Evolutionary conservation across 805 yeast genomes (phyloP).

Genomic region (Candida loeiensis): DNA sequence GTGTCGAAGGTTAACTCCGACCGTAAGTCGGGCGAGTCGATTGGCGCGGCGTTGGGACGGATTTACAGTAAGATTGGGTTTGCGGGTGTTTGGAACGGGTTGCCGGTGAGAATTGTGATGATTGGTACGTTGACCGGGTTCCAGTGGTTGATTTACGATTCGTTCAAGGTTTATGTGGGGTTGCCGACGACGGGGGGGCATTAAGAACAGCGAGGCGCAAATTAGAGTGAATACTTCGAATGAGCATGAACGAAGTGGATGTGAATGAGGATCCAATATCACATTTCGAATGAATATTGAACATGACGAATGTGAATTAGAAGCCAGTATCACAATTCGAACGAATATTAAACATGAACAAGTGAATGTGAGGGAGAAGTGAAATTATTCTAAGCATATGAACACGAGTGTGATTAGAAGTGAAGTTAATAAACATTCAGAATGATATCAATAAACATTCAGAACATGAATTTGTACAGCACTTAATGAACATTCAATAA

Average conservation of each 20-base stretch:
- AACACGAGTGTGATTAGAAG: no score
- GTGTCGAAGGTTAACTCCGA: slow-evolving; percentile 87
- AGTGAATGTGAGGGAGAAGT: no score
- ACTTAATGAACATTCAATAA: no score
- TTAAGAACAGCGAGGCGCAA: slow-evolving; percentile 9
- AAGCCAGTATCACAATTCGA: no score
- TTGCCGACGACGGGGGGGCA: slow-evolving; percentile 86
- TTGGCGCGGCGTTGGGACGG: slow-evolving; percentile 62
- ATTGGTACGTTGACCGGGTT: slow-evolving; percentile 95
- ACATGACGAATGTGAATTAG: no score
- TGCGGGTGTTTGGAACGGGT: slow-evolving; percentile 90
- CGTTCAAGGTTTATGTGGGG: slow-evolving; percentile 92
- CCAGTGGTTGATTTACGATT: slow-evolving; percentile 96
- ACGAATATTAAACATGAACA: no score
- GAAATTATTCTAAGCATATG: no score
- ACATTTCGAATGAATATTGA: no score
- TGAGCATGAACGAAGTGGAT: neutral
- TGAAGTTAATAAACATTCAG: no score
- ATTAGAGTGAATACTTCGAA: neutral
- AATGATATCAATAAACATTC: no score
- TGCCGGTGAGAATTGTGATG: slow-evolving; percentile 92
- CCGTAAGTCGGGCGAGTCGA: slow-evolving; percentile 59
- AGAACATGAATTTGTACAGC: no score
- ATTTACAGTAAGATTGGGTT: slow-evolving; percentile 86
- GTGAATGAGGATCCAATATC: neutral